Conservation (phyloP, 257 asterid genomes). For the Coffea canephora region DNA sequence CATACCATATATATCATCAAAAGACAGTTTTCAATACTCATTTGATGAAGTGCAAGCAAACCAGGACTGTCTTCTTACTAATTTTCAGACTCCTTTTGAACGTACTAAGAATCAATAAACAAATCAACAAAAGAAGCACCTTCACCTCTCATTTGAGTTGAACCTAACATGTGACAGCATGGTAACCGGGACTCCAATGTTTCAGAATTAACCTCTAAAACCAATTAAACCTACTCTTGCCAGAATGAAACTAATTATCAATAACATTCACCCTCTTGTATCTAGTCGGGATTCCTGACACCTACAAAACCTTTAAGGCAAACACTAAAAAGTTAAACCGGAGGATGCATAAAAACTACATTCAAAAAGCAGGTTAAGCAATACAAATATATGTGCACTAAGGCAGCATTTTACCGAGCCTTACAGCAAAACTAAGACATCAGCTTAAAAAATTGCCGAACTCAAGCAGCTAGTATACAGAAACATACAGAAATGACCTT, state of each 20-base stretch:
- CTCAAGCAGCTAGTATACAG: not conserved
- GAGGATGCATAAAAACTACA: not conserved
- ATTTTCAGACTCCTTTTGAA: not conserved
- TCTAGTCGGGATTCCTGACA: not conserved
- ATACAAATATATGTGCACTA: not conserved
- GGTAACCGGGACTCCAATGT: not conserved
- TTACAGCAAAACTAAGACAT: not conserved
- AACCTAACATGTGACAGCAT: not conserved
- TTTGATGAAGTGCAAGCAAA: too few species aligned
- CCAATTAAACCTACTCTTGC: not conserved
- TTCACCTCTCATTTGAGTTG: not conserved
- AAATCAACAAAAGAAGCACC: not conserved
- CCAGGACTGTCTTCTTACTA: not conserved
- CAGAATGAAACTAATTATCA: not conserved
- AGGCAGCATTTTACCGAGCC: not conserved
- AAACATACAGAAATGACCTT: not conserved
- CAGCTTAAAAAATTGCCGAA: not conserved
- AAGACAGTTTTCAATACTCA: not conserved
- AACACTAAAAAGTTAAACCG: not conserved
- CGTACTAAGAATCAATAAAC: not conserved
- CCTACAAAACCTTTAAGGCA: not conserved
- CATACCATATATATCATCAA: not conserved
- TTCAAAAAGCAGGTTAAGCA: not conserved
- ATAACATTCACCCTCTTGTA: not conserved
- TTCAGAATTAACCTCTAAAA: not conserved